These are phyloP conservation scores for Dothideomycetes sp. DNA, from an alignment of 2,329 filamentous ascomycete genomes.

Conservation along the genomic window DNA sequence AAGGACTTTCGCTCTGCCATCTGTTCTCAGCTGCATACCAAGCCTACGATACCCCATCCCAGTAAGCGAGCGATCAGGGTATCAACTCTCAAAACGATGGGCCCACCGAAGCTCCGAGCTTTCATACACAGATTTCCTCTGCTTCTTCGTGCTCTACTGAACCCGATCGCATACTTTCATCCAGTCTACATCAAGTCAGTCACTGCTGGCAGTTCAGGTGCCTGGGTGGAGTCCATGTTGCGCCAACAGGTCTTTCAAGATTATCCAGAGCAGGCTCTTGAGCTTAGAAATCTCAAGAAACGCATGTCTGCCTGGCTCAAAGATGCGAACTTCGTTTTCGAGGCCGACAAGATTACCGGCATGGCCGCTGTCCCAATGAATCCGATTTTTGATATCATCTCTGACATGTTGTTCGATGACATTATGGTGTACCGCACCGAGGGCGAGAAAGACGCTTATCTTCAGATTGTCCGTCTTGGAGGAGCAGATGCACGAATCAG, in stretches of 20 bases:
- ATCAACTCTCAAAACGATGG: conserved; percentile 39
- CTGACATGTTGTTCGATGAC: conserved; percentile 37
- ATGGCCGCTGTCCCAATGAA: conserved; percentile 41
- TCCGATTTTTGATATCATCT: conserved; percentile 40
- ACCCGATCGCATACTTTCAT: conserved; percentile 44
- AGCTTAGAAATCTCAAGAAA: conserved; percentile 38
- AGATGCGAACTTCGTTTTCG: conserved; percentile 45
- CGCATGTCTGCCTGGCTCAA: conserved; percentile 42
- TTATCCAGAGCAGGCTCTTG: conserved; percentile 34
- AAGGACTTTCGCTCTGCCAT: conserved; percentile 42
- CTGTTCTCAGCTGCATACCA: conserved; percentile 38
- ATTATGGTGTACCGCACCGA: conserved; percentile 42
- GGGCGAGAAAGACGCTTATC: conserved; percentile 33
- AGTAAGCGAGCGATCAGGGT: conserved; percentile 40
- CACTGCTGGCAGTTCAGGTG: conserved; percentile 41
- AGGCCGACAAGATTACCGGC: conserved; percentile 37
- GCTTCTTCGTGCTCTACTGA: conserved; percentile 40
- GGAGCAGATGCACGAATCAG: conserved; percentile 42
- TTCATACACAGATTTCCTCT: conserved; percentile 44
- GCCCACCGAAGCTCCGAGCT: conserved; percentile 31
- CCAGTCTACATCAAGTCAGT: conserved; percentile 43
- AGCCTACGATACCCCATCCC: conserved; percentile 43
- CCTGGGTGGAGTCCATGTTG: conserved; percentile 41
- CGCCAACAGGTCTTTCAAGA: conserved; percentile 42
- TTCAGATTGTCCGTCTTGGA: conserved; percentile 42